These are phyloP conservation scores for Plasmodium vivax DNA, from an alignment of 169 alveolate species.

Conservation along the genomic window DNA sequence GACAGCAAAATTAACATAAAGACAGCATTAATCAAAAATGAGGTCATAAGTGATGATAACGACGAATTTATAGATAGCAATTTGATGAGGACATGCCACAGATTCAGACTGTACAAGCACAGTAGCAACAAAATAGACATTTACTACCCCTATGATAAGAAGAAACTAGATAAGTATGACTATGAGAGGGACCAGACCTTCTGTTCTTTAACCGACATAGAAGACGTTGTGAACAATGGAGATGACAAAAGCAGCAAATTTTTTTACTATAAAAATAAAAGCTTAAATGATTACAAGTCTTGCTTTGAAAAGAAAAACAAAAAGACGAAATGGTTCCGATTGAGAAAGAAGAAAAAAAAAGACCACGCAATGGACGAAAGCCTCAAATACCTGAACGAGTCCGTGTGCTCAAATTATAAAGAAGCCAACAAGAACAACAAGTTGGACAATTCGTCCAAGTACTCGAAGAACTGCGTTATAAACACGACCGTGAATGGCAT, in stretches of 20 bases:
- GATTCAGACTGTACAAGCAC: constrained; percentile 16
- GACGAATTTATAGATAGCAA: constrained; percentile 48
- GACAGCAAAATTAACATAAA: constrained; percentile 79
- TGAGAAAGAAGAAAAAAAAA: constrained; percentile 62
- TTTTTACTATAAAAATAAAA: constrained; percentile 67
- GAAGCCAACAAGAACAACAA: constrained; percentile 43
- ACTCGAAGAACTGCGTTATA: constrained; percentile 24
- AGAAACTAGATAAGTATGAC: constrained; percentile 38
- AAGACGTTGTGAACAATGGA: constrained; percentile 22
- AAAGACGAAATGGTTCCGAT: constrained; percentile 56
- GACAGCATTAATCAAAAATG: constrained; percentile 77
- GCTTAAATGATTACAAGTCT: constrained; percentile 60
- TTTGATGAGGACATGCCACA: constrained; percentile 53
- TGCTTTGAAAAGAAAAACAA: constrained; percentile 50
- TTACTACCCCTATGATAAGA: constrained; percentile 29
- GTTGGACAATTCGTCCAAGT: not conserved
- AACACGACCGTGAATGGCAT: constrained; percentile 50
- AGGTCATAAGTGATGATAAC: constrained; percentile 72
- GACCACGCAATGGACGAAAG: constrained; percentile 31
- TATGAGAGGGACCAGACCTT: constrained; percentile 52
- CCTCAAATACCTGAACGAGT: constrained; percentile 54
- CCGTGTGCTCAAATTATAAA: constrained; percentile 71
- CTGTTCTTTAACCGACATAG: constrained; percentile 63
- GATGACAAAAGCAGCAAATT: constrained; percentile 32
- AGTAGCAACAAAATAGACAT: constrained; percentile 1